Conservation (phyloP, 176 grass and related monocot genomes). For the Cocos nucifera region DNA sequence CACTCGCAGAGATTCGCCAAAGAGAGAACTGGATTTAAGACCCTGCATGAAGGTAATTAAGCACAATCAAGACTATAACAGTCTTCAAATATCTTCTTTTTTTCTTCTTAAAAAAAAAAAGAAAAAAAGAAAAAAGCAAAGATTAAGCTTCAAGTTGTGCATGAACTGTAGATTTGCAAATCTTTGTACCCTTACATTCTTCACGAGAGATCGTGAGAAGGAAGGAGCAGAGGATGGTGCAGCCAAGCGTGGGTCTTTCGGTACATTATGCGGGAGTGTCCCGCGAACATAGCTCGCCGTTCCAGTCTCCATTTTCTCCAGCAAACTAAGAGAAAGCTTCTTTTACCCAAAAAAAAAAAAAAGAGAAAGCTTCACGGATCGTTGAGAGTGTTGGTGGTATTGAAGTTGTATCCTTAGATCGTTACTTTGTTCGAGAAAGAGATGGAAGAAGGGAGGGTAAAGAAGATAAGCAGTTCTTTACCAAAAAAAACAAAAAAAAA, state of each 20-base stretch:
- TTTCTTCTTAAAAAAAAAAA: no score
- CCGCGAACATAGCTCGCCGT: slow-evolving; percentile 43
- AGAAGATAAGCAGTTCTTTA: no score
- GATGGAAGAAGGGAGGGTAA: no score
- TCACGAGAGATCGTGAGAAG: slow-evolving; percentile 44
- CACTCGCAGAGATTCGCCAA: slow-evolving; percentile 53
- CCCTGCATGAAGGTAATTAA: slow-evolving; percentile 7
- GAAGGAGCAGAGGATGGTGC: slow-evolving; percentile 38
- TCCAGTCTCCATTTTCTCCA: slow-evolving; percentile 56
- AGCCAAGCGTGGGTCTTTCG: slow-evolving; percentile 32
- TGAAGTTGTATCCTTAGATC: no score
- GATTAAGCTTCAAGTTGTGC: no score
- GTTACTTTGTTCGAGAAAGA: no score
- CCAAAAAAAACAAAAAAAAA: no score
- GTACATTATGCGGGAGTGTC: slow-evolving; percentile 27
- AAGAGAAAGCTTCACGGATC: neutral
- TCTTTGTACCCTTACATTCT: slow-evolving; percentile 18
- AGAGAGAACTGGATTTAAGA: slow-evolving; percentile 38
- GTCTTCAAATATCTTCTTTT: no score
- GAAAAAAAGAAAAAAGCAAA: no score
- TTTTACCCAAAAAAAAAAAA: no score
- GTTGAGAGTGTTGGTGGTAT: neutral
- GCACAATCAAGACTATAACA: no score
- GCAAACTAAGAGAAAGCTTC: neutral
- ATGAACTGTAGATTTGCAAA: no score